Evolutionary conservation across 2,329 filamentous ascomycete species (phyloP).

Genomic region (Ilyonectria robusta): DNA sequence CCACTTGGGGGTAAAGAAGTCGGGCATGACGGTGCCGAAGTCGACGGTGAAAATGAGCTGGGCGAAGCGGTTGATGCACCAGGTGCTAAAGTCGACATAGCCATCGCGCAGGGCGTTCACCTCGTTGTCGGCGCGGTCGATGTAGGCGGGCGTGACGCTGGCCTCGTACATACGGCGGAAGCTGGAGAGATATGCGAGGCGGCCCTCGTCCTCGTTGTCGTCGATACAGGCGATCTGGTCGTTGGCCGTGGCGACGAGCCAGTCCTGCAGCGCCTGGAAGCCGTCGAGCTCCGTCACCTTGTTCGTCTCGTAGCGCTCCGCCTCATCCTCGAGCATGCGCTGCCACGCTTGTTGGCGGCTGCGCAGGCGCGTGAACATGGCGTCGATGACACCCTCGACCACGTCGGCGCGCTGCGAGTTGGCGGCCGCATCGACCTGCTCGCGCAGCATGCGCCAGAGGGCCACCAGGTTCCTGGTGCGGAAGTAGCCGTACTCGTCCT

Average conservation of each 20-base stretch:
- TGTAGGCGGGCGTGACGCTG: constrained; percentile 84
- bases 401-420: constrained; percentile 91
- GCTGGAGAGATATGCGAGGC: constrained; percentile 85
- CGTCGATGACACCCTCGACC: constrained; percentile 93
- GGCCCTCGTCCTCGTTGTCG: constrained; percentile 83
- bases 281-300: constrained; percentile 71
- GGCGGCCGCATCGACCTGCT: constrained; percentile 89
- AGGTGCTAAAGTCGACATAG: constrained; percentile 95
- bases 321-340: constrained; percentile 88
- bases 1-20: constrained; percentile 94
- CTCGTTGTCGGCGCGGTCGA: constrained; percentile 81
- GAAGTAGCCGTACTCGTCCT: constrained; percentile 90
- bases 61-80: constrained; percentile 91
- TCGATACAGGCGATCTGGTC: constrained; percentile 99
- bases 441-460: constrained; percentile 97
- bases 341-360: constrained; percentile 89
- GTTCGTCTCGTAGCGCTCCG: constrained; percentile 76
- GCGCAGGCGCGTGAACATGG: constrained; percentile 92
- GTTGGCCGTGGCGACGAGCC: constrained; percentile 96
- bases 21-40: constrained; percentile 84
- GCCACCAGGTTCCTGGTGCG: constrained; percentile 92
- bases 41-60: constrained; percentile 91
- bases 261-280: constrained; percentile 90
- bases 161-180: constrained; percentile 89
- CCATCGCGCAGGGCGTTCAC: constrained; percentile 85